Evolutionary conservation across 179 eudicot species (phyloP).

Genomic region (Beta lomatogona): DNA sequence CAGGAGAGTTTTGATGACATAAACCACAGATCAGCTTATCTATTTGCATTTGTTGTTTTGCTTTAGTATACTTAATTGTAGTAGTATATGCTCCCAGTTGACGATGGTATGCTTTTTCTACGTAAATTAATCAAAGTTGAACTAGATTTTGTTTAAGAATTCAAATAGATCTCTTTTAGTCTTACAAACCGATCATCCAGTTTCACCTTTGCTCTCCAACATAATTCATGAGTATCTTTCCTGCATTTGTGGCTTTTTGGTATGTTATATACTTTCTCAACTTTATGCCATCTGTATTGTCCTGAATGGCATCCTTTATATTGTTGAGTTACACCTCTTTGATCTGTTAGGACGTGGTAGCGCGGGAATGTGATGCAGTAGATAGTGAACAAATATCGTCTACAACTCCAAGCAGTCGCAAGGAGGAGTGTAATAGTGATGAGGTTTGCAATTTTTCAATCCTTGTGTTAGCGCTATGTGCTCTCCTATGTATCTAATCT

Average conservation of each 20-base stretch:
- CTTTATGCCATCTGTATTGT: neutral
- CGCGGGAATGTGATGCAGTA: slow-evolving; percentile 24
- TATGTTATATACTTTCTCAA: neutral
- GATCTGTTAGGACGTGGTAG: slow-evolving; percentile 23
- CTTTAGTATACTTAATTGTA: neutral
- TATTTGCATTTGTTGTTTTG: neutral
- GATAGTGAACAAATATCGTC: slow-evolving; percentile 34
- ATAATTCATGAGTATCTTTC: neutral
- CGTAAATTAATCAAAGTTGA: neutral
- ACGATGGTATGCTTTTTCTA: neutral
- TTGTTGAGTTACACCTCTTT: neutral
- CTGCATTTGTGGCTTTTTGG: neutral
- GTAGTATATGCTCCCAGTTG: neutral
- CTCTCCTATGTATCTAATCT: neutral
- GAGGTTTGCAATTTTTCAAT: slow-evolving; percentile 40
- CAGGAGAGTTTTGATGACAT: neutral
- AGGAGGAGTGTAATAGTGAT: slow-evolving; percentile 36
- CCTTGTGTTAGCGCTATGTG: neutral
- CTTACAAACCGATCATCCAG: neutral
- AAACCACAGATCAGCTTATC: neutral
- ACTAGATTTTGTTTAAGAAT: neutral
- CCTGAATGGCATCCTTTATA: neutral
- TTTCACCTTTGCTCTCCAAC: neutral
- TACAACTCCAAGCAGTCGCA: slow-evolving; percentile 36
- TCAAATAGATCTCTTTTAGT: neutral